phyloP scores from a whole-genome alignment of 1,284 basidiomycete genomes.

The Ganoderma boninense region DNA sequence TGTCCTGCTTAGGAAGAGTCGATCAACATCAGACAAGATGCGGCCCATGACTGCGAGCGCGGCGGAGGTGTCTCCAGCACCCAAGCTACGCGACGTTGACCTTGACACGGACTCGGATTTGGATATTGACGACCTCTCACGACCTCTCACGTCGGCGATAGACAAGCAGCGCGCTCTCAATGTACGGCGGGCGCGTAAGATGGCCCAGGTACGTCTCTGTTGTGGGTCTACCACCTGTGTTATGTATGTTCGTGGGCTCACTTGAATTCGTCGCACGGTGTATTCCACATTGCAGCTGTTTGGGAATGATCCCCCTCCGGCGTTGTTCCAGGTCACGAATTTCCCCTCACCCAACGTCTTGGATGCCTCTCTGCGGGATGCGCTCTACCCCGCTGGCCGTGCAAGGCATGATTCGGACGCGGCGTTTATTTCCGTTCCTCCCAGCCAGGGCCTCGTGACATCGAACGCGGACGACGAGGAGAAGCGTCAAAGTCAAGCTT shows the following conservation, averaged over 20 bases:
- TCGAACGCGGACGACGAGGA: slow-evolving; percentile 16
- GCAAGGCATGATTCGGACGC: slow-evolving; percentile 38
- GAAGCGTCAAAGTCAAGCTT: slow-evolving; percentile 31
- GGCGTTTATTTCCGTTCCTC: slow-evolving; percentile 41
- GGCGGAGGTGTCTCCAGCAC: slow-evolving; percentile 3
- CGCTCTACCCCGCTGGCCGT: slow-evolving; percentile 22
- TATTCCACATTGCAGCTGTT: slow-evolving; percentile 47
- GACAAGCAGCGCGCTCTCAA: slow-evolving; percentile 48
- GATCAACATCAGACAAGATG: background rate
- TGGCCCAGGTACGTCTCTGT: slow-evolving; percentile 50
- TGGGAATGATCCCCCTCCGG: slow-evolving; percentile 52
- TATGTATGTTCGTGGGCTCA: slow-evolving; percentile 2
- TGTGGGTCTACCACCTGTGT: background rate
- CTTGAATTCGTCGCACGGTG: background rate
- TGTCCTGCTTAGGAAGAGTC: slow-evolving; percentile 23
- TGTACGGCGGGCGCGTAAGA: slow-evolving; percentile 55
- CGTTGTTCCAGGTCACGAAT: slow-evolving; percentile 45
- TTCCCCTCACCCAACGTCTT: slow-evolving; percentile 23
- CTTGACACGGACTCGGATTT: slow-evolving; percentile 24
- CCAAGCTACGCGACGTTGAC: slow-evolving; percentile 4
- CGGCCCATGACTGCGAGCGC: slow-evolving; percentile 13
- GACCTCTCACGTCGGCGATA: slow-evolving; percentile 30
- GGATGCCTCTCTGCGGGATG: slow-evolving; percentile 29
- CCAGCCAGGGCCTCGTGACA: slow-evolving; percentile 28
- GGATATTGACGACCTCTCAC: slow-evolving; percentile 15